phyloP scores from a whole-genome alignment of 352 stramenopile species.

The Globisporangium parvum region DNA sequence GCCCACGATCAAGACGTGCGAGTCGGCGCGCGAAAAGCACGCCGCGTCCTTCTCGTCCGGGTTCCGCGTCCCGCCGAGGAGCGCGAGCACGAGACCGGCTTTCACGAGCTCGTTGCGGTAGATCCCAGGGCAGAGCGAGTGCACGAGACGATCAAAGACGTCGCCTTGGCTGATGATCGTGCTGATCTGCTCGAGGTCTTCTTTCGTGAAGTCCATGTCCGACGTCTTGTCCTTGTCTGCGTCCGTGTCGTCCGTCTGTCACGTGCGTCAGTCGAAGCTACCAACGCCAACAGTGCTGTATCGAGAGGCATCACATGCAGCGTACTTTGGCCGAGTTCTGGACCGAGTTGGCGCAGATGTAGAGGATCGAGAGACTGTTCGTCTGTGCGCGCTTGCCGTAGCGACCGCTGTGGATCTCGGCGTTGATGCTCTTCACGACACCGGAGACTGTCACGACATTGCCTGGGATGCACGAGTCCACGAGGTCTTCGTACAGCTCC shows the following conservation, averaged over 20 bases:
- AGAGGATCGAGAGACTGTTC: conserved; percentile 93
- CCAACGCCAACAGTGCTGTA: background rate
- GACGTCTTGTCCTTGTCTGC: conserved; percentile 49
- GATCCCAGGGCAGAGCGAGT: conserved; percentile 94
- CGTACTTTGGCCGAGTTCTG: conserved; percentile 55
- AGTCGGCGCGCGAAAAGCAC: conserved; percentile 87
- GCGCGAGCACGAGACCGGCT: conserved; percentile 90
- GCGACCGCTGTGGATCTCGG: conserved; percentile 85
- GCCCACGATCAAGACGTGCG: conserved; percentile 95
- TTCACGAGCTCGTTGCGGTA: conserved; percentile 98
- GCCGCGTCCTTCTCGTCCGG: conserved; percentile 47
- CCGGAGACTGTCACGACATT: conserved; percentile 93
- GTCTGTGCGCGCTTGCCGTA: conserved; percentile 88
- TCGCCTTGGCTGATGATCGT: conserved; percentile 85
- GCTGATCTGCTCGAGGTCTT: conserved; percentile 90
- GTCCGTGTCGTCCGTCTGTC: conserved; percentile 21
- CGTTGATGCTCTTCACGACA: conserved; percentile 94
- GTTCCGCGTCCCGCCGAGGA: conserved; percentile 91
- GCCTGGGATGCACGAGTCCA: conserved; percentile 94
- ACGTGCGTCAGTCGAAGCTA: background rate
- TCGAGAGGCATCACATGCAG: background rate
- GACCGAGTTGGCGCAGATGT: conserved; percentile 91
- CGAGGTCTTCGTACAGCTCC: conserved; percentile 89
- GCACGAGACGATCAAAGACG: conserved; percentile 93
- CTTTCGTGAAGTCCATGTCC: conserved; percentile 78